phyloP scores from a whole-genome alignment of 2,329 filamentous ascomycete genomes.

The Fusarium nanum region DNA sequence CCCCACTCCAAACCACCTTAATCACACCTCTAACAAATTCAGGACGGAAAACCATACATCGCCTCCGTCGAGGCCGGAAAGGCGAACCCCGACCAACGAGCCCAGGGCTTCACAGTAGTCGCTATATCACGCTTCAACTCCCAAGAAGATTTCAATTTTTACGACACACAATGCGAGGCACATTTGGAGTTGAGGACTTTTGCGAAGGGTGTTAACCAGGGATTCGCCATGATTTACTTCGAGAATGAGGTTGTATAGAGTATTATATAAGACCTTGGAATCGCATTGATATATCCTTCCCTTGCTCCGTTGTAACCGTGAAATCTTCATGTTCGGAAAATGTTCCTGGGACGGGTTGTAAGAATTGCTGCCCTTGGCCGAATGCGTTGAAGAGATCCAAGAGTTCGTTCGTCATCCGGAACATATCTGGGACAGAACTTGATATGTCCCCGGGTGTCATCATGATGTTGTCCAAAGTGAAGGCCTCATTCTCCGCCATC shows the following conservation, averaged over 20 bases:
- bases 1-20: too few relatives aligned
- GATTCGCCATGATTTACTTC: slow-evolving; percentile 66
- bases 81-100: slow-evolving; percentile 64
- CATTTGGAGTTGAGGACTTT: slow-evolving; percentile 50
- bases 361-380: slow-evolving; percentile 46
- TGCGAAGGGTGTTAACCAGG: slow-evolving; percentile 49
- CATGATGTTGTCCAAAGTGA: slow-evolving; percentile 23
- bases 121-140: slow-evolving; percentile 67
- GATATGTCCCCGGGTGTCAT: slow-evolving; percentile 27
- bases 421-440: slow-evolving; percentile 48
- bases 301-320: slow-evolving; percentile 22
- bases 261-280: slow-evolving; percentile 49
- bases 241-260: slow-evolving; percentile 37
- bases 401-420: slow-evolving; percentile 52
- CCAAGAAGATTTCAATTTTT: slow-evolving; percentile 70
- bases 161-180: slow-evolving; percentile 60
- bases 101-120: slow-evolving; percentile 68
- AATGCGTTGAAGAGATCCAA: slow-evolving; percentile 53
- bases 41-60: slow-evolving; percentile 74
- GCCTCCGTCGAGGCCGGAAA: slow-evolving; percentile 60
- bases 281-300: slow-evolving; percentile 48
- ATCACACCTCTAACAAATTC: not conserved
- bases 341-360: slow-evolving; percentile 21
- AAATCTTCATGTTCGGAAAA: slow-evolving; percentile 30
- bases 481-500: not conserved